Base-by-base conservation (phyloP, 495 filamentous ascomycete species). In the Sporormia fimetaria region DNA sequence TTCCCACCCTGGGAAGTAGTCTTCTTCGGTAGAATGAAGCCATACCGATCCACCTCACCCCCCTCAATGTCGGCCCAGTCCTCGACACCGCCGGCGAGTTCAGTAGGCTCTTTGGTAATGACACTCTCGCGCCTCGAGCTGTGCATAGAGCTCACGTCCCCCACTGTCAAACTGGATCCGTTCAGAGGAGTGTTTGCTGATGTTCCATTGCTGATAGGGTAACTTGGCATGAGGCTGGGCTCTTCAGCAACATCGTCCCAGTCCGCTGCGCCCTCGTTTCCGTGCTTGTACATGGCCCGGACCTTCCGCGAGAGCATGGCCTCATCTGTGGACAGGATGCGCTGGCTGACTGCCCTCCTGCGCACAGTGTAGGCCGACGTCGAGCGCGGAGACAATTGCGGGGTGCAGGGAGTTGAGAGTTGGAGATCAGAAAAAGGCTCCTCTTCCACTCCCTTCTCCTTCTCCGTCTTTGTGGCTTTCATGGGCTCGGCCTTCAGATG, bases 31-130 rank as follows among this genome's bases (percentile, higher is more conserved):
- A 67, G 70, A 59, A 99, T 96, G 65, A 99, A 99, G 12, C 90
- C 90, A 59, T 96, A 99, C 45, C 80, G 65, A 62, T 99, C 90
- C 28, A 96, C 82, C 57, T 93, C 83, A 26, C 67, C 71, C n/a
- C 73, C 81, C n/a, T 79, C 68, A 8, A 99, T 64, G 59, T 94
- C 80, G 52, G 88, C 80, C 92, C 90, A 99, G 54, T 94, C 87
- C 55, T 99, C 90, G 27, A 92, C 75, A 0, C 88, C 88, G 11
- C 87, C 87, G 10, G 86, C 84, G 10, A 78, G 61, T 60, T 80
- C 78, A 29, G 65, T 61, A 10, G 70, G 63, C 44, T 78, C 68
- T 39, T 66, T 62, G 42, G 68, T 64, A 46, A 70, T 56, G 14
- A 46, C 34, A 42, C 47, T 54, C 17, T 41, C 54, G 18, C 51